Evolutionary conservation across 2,329 filamentous ascomycete genomes (phyloP), one percentile per base, ranked within the genome.

Genomic region (Juglanconis sp.): DNA sequence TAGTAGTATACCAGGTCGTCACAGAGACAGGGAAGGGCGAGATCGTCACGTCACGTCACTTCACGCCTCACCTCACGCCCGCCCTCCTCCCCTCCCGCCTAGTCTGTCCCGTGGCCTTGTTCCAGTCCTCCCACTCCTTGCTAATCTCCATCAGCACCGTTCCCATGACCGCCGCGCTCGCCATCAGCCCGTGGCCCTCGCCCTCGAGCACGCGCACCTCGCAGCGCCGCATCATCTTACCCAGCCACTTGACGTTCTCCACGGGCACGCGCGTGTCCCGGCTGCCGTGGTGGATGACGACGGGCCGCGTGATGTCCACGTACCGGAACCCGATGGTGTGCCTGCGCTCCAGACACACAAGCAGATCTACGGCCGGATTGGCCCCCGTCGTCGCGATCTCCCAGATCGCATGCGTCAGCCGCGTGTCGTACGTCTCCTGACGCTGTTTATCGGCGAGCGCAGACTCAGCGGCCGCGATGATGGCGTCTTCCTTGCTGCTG

Each of bases 271-370:
- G 85, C 6, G 89, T 92, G 70, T 99, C 95, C 67, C 90, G 87
- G 69, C 87, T 91, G 42, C 95, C 95, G 72, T 99, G 95, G 69
- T 97, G 94, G 65, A 99, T 96, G 31, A 97, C 89, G 0, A 98
- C 90, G 0, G 91, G 86, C 8, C 92, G 86, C 5, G 90, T 96
- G 66, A 99, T 96, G 71, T 99, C 95, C 17, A 96, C 94, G 71
- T 99, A 99, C 53, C 93, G 87, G 77, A 99, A 99, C 0, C 95
- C 95, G 68, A 99, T 96, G 0, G 90, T 87, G 68, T 96, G 92
- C 34, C 91, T 85, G 30, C 95, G 87, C 74, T 99, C 95, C 1
- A 99, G 81, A 71, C 95, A 99, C 5, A 97, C 90, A 1, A 99
- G 80, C 17, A 99, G 78, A 73, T 99, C 95, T 0, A 96, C 91